These are phyloP conservation scores for Dactylis glomerata DNA, from an alignment of 176 grass and related monocot genomes.

Conservation along the genomic window DNA sequence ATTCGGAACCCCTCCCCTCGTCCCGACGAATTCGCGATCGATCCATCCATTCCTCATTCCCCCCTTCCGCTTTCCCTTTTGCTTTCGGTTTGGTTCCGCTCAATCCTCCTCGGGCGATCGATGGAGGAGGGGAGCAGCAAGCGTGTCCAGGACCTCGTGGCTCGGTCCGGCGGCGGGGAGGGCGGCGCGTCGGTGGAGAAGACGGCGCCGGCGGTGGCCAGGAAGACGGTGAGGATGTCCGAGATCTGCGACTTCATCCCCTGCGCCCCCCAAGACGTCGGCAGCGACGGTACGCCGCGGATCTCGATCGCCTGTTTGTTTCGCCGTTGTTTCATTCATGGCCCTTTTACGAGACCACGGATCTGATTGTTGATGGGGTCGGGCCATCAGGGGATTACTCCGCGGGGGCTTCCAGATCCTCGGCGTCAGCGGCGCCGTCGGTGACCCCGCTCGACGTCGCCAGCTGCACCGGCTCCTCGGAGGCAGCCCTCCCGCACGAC, in stretches of 20 bases:
- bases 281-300: slow-evolving; percentile 4
- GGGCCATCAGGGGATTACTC: background rate
- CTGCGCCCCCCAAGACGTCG: background rate
- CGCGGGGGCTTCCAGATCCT: background rate
- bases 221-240: slow-evolving; percentile 48
- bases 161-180: background rate
- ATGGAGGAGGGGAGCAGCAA: background rate
- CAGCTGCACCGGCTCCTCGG: background rate
- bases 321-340: background rate
- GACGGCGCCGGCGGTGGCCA: background rate
- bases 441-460: background rate
- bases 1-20: background rate
- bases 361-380: too few species aligned
- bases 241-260: slow-evolving; percentile 37
- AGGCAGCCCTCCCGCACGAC: slow-evolving; percentile 25
- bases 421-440: background rate
- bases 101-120: background rate
- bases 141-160: background rate
- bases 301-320: background rate
- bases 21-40: background rate
- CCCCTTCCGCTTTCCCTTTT: background rate
- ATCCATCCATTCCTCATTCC: background rate
- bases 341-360: too few species aligned
- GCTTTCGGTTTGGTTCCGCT: background rate
- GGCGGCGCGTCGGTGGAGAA: background rate